These are phyloP conservation scores for Neobulgaria alba DNA, from an alignment of 2,329 filamentous ascomycete species.

Conservation along the genomic window DNA sequence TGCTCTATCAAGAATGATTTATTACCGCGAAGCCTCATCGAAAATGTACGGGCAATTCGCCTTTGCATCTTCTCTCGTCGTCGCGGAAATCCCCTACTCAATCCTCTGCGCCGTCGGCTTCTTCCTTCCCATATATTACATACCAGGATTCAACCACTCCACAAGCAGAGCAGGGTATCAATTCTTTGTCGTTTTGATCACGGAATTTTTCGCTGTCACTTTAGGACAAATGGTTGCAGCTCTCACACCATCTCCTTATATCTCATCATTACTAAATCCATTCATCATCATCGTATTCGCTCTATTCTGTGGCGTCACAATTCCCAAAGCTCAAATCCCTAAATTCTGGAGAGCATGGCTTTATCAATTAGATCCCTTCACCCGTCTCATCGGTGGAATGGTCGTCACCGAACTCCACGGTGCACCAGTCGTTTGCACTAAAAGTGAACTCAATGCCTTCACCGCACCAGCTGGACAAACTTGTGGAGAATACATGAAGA, in stretches of 20 bases:
- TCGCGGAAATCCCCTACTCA: constrained; percentile 79
- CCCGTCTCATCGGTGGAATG: constrained; percentile 71
- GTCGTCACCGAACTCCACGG: constrained; percentile 68
- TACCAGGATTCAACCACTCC: constrained; percentile 61
- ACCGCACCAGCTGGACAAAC: constrained; percentile 53
- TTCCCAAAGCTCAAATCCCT: constrained; percentile 70
- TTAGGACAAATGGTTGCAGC: constrained; percentile 70
- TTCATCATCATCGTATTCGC: constrained; percentile 76
- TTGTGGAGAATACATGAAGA: constrained; percentile 67
- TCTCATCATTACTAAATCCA: constrained; percentile 72
- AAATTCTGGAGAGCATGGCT: constrained; percentile 73
- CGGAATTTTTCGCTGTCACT: constrained; percentile 68
- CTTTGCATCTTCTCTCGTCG: constrained; percentile 68
- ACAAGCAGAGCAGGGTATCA: constrained; percentile 69
- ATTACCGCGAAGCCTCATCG: constrained; percentile 75
- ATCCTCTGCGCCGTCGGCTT: constrained; percentile 72
- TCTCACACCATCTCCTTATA: constrained; percentile 69
- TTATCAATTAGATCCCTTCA: constrained; percentile 77
- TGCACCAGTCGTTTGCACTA: constrained; percentile 50
- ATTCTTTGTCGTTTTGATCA: constrained; percentile 77
- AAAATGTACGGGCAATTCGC: constrained; percentile 81
- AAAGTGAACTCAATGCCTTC: constrained; percentile 59
- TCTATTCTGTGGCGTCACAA: constrained; percentile 81
- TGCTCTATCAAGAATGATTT: constrained; percentile 69
- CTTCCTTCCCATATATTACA: constrained; percentile 78